Percentiles rank a stretch among this genome's conserved stretches.
Conservation (phyloP, 208 protist species). For the Acanthamoeba castellanii region DNA sequence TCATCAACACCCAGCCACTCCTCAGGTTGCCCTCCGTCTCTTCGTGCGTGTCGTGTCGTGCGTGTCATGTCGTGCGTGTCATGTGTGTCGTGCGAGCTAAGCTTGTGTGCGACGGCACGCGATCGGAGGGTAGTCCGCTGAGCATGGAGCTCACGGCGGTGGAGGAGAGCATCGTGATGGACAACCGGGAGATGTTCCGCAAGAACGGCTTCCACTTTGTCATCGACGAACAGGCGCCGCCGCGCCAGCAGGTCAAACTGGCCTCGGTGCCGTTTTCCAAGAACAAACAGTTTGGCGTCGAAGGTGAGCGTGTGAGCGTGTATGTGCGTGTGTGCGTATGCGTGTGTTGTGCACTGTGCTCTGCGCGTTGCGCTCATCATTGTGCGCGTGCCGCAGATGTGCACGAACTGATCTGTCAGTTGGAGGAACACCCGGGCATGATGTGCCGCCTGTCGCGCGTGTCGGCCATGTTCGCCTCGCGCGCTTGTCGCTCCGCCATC, state of each 20-base stretch:
- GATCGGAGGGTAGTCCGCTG: conserved; percentile 52
- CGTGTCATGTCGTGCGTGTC: not conserved
- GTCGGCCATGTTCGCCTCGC: conserved; percentile 87
- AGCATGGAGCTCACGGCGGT: conserved; percentile 78
- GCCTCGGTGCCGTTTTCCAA: conserved; percentile 78
- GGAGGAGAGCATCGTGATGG: conserved; percentile 86
- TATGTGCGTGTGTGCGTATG: too few species aligned
- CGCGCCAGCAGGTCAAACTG: conserved; percentile 75
- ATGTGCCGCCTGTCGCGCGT: conserved; percentile 75
- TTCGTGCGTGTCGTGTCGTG: not conserved
- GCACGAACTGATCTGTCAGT: conserved; percentile 82
- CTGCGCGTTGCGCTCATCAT: too few species aligned
- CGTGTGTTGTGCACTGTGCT: too few species aligned
- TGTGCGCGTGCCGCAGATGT: conserved; percentile 78
- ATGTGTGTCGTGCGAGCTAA: not conserved
- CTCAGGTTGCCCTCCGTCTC: conserved; percentile 8
- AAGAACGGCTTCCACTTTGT: conserved; percentile 89
- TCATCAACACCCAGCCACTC: conserved; percentile 76
- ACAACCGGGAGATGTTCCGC: conserved; percentile 85
- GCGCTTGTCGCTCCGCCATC: conserved; percentile 86
- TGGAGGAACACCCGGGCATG: conserved; percentile 77
- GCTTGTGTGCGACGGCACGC: too few species aligned
- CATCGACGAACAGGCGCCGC: conserved; percentile 67
- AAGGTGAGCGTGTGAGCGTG: too few species aligned
- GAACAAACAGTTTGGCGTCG: conserved; percentile 75